phyloP scores from a whole-genome alignment of 768 basidiomycete species.

The Termitomyces sp. region DNA sequence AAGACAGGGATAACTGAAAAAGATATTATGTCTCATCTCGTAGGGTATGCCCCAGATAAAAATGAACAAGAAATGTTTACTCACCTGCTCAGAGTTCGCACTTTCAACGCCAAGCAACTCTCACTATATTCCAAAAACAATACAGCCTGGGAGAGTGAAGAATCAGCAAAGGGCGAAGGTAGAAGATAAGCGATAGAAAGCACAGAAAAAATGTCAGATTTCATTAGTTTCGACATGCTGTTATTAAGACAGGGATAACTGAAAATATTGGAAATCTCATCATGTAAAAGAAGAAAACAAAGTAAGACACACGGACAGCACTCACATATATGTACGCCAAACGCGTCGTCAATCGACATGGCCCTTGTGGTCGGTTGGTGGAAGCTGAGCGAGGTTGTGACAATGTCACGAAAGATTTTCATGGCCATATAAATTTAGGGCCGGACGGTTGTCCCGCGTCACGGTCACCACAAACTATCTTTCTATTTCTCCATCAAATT shows the following conservation, averaged over 20 bases:
- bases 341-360: not conserved
- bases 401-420: not conserved
- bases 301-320: not conserved
- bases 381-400: not conserved
- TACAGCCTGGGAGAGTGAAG: not conserved
- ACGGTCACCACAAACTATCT: not conserved
- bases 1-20: slow-evolving; percentile 34
- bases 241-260: slow-evolving; percentile 34
- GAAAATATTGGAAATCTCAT: slow-evolving; percentile 28
- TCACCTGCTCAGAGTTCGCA: not conserved
- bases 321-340: not conserved
- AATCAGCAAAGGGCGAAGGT: not conserved
- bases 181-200: not conserved
- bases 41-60: not conserved
- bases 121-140: not conserved
- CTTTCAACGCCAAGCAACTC: no score
- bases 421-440: slow-evolving; percentile 6
- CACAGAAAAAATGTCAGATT: slow-evolving; percentile 19
- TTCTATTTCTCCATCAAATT: no score
- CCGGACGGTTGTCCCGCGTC: not conserved
- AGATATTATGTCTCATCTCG: slow-evolving; percentile 24
- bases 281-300: slow-evolving; percentile 1
- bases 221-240: slow-evolving; percentile 28
- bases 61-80: not conserved
- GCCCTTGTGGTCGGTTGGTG: not conserved